These are phyloP conservation scores for Apiospora sp. DNA, from an alignment of 2,329 filamentous ascomycete genomes.

Conservation along the genomic window DNA sequence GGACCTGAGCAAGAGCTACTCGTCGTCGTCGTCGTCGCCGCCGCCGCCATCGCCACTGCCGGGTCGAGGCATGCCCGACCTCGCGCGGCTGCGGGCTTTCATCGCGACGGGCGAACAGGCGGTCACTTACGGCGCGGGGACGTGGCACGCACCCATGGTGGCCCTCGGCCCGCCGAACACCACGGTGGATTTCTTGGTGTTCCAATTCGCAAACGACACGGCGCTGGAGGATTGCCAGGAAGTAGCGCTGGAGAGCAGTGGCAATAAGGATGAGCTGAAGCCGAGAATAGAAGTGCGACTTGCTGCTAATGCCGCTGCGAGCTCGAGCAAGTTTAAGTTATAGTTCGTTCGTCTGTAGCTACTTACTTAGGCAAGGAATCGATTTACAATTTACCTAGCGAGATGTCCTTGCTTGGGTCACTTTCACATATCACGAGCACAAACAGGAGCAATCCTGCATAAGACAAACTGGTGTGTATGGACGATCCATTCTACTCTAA, in stretches of 20 bases:
- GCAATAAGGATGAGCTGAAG: constrained; percentile 36
- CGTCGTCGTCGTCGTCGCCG: neutral
- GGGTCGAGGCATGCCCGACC: constrained; percentile 74
- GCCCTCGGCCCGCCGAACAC: constrained; percentile 69
- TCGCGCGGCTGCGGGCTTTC: constrained; percentile 76
- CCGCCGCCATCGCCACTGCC: constrained; percentile 52
- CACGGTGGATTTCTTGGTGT: constrained; percentile 85
- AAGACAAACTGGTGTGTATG: neutral
- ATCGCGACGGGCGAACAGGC: constrained; percentile 80
- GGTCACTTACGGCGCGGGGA: constrained; percentile 90
- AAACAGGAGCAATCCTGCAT: neutral
- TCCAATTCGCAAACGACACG: constrained; percentile 88
- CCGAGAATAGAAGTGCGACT: constrained; percentile 39
- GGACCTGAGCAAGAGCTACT: constrained; percentile 40
- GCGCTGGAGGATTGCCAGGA: constrained; percentile 88
- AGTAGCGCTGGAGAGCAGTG: constrained; percentile 50
- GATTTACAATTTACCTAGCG: neutral
- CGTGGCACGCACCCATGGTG: constrained; percentile 97
- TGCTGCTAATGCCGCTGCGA: constrained; percentile 19
- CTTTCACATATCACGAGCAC: neutral
- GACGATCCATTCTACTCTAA: neutral
- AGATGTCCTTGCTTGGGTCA: neutral
- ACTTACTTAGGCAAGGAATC: neutral
- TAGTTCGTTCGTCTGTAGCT: neutral
- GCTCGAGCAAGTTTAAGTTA: neutral